These are phyloP conservation scores for Fragosphaeria purpurea DNA, from an alignment of 2,329 filamentous ascomycete genomes.

Conservation along the genomic window DNA sequence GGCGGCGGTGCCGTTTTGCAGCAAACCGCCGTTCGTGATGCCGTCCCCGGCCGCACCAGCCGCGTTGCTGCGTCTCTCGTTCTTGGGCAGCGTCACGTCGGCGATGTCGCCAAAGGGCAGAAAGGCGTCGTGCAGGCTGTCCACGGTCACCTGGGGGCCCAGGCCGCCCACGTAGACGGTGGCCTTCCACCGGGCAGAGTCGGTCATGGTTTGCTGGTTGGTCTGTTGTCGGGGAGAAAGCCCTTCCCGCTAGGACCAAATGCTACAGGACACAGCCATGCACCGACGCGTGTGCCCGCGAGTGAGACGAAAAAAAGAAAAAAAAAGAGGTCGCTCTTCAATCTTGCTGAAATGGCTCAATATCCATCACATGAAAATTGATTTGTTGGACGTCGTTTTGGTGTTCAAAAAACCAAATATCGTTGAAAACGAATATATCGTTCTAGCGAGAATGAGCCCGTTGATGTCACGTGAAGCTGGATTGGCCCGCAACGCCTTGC, in stretches of 20 bases:
- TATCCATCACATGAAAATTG: too few species aligned
- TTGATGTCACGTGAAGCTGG: slow-evolving; percentile 8
- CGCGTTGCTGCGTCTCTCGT: slow-evolving; percentile 53
- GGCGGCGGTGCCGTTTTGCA: too few species aligned
- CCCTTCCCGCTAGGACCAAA: background rate
- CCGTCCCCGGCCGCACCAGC: slow-evolving; percentile 41
- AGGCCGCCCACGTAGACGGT: slow-evolving; percentile 91
- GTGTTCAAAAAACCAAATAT: background rate
- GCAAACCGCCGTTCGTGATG: slow-evolving; percentile 17
- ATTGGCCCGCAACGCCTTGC: background rate
- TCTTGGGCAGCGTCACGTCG: slow-evolving; percentile 82
- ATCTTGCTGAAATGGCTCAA: background rate
- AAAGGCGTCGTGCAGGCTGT: slow-evolving; percentile 80
- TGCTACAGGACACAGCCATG: too few species aligned
- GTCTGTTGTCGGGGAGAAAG: background rate
- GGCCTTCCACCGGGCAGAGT: slow-evolving; percentile 73
- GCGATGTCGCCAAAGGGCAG: slow-evolving; percentile 94
- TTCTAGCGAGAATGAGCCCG: background rate
- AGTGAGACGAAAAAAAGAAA: too few species aligned
- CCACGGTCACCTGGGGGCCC: slow-evolving; percentile 63
- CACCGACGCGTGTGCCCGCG: too few species aligned
- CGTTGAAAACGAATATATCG: background rate
- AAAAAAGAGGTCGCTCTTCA: too few species aligned
- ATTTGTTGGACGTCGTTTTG: background rate
- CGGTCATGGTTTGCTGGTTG: slow-evolving; percentile 53